Percentiles rank a stretch among this genome's conserved stretches.
These are phyloP conservation scores for Neurospora intermedia DNA, from an alignment of 495 filamentous ascomycete species.

Conservation along the genomic window DNA sequence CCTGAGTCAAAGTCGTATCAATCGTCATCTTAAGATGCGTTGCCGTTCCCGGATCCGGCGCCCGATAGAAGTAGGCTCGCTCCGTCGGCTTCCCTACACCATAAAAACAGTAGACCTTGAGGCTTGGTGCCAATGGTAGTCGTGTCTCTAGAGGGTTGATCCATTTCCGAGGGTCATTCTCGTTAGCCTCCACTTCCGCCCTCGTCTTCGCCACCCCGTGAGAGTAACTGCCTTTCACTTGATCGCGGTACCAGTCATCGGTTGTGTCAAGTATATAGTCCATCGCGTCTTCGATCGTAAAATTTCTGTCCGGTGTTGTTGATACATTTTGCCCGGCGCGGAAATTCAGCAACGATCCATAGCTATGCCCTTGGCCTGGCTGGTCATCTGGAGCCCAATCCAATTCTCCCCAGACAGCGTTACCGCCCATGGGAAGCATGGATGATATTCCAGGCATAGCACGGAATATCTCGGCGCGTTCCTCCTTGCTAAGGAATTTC, in stretches of 20 bases:
- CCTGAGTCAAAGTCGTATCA: conserved; percentile 62
- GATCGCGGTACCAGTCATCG: conserved; percentile 75
- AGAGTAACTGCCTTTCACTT: conserved; percentile 65
- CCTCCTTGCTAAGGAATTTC: conserved; percentile 82
- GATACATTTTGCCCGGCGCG: conserved; percentile 42
- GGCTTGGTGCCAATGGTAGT: conserved; percentile 73
- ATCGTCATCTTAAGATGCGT: conserved; percentile 77
- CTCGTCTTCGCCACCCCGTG: conserved; percentile 76
- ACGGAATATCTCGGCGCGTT: conserved; percentile 87
- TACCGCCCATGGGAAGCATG: conserved; percentile 94
- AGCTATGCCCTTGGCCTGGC: conserved; percentile 59
- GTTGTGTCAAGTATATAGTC: conserved; percentile 64
- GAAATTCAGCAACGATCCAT: conserved; percentile 80
- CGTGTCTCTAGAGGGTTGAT: conserved; percentile 89
- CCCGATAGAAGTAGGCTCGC: conserved; percentile 80
- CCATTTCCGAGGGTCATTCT: conserved; percentile 75
- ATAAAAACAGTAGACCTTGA: conserved; percentile 98
- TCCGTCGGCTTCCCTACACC: conserved; percentile 88
- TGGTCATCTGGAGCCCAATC: conserved; percentile 85
- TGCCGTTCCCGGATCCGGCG: conserved; percentile 50
- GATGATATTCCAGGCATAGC: conserved; percentile 94
- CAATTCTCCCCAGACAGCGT: conserved; percentile 85
- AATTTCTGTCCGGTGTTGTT: conserved; percentile 52
- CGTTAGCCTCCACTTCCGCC: conserved; percentile 78
- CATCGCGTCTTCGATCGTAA: conserved; percentile 70